These are phyloP conservation scores for Fistulifera pelliculosa DNA, from an alignment of 108 stramenopile species.

Conservation along the genomic window DNA sequence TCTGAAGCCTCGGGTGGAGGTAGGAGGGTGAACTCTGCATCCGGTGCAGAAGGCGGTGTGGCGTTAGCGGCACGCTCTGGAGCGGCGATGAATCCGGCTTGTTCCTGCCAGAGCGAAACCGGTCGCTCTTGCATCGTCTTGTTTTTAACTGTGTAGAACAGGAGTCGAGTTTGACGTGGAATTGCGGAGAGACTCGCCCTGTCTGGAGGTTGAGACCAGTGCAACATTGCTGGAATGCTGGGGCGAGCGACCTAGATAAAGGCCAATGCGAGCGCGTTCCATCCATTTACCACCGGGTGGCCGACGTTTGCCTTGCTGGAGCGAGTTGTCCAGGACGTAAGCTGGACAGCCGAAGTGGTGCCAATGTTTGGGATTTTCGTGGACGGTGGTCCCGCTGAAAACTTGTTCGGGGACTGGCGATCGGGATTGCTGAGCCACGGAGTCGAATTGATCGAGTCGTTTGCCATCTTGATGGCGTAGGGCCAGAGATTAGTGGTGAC, in stretches of 20 bases:
- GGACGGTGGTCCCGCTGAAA: constrained; percentile 4
- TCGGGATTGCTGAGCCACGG: not conserved
- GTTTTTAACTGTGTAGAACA: constrained; percentile 7
- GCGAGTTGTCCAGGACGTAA: not conserved
- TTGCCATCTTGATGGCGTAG: constrained; percentile 29
- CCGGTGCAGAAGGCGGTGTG: not conserved
- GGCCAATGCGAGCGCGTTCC: constrained; percentile 14
- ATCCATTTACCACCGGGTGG: constrained; percentile 24
- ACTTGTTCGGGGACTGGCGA: constrained; percentile 7
- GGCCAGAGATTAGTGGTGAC: constrained; percentile 14
- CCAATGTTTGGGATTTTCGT: constrained; percentile 7
- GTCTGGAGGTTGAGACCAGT: constrained; percentile 16
- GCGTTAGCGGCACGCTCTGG: not conserved
- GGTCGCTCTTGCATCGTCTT: not conserved
- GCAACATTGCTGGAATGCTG: constrained; percentile 10
- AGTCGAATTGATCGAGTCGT: constrained; percentile 14
- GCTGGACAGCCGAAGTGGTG: constrained; percentile 24
- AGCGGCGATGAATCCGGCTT: not conserved
- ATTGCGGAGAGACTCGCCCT: constrained; percentile 24
- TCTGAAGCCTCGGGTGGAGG: not conserved
- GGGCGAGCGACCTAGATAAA: constrained; percentile 24
- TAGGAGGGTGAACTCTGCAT: not conserved
- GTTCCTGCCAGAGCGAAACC: constrained; percentile 12
- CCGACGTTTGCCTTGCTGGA: not conserved
- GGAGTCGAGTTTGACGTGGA: constrained; percentile 19